Conservation (phyloP, 2,329 filamentous ascomycete genomes). For the Aspergillus ruber region DNA sequence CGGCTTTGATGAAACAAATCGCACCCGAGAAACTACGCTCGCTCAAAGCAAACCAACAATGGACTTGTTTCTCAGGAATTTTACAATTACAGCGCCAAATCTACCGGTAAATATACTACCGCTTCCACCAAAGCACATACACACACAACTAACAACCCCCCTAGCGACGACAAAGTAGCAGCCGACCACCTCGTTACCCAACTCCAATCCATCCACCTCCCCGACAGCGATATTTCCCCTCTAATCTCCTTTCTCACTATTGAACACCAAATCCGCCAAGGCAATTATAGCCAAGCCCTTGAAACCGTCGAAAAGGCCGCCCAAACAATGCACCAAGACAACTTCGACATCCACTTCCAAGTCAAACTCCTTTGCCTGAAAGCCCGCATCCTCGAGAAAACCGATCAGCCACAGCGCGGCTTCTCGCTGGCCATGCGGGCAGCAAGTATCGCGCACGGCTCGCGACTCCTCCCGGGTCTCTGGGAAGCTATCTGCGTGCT, state of each 20-base stretch:
- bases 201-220: slow-evolving; percentile 47
- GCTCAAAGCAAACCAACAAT: slow-evolving; percentile 65
- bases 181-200: slow-evolving; percentile 53
- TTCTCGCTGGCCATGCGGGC: slow-evolving; percentile 73
- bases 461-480: slow-evolving; percentile 60
- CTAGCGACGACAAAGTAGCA: slow-evolving; percentile 50
- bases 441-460: slow-evolving; percentile 64
- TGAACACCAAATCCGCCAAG: slow-evolving; percentile 51
- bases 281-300: slow-evolving; percentile 49
- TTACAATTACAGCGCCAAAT: slow-evolving; percentile 38
- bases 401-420: slow-evolving; percentile 63
- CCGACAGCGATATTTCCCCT: slow-evolving; percentile 55
- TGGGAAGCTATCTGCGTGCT: slow-evolving; percentile 67
- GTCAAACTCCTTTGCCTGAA: slow-evolving; percentile 68
- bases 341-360: slow-evolving; percentile 60
- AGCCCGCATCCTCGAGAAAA: slow-evolving; percentile 60
- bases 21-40: slow-evolving; percentile 60
- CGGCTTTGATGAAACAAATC: slow-evolving; percentile 53
- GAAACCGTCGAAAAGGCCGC: slow-evolving; percentile 49
- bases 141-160: slow-evolving; percentile 14
- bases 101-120: slow-evolving; percentile 28
- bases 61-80: slow-evolving; percentile 37
- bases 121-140: background rate
- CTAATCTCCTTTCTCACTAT: slow-evolving; percentile 56
- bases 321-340: slow-evolving; percentile 46